phyloP scores from a whole-genome alignment of 2,329 filamentous ascomycete genomes.

The Pyricularia pennisetigena region DNA sequence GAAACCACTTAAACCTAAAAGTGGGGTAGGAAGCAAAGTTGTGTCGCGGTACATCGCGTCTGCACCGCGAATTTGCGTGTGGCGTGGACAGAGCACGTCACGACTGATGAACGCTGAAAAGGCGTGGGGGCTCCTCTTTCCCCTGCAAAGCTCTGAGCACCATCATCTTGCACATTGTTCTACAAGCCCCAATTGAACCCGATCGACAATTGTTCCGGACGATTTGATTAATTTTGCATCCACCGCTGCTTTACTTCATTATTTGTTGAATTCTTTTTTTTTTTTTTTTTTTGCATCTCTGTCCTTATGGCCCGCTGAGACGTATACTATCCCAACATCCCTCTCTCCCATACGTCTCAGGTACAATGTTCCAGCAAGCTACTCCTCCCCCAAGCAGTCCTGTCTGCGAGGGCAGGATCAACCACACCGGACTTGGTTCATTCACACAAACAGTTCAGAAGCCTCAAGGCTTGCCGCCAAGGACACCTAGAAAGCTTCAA shows the following conservation, averaged over 20 bases:
- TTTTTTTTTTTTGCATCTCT: not conserved
- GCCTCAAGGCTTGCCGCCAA: not conserved
- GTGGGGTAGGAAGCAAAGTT: not conserved
- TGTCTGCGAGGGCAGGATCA: not conserved
- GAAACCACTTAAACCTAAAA: not conserved
- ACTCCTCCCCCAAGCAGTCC: conserved; percentile 1
- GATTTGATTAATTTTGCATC: not conserved
- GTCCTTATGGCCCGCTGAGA: not conserved
- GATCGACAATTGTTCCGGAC: not conserved
- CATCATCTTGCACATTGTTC: not conserved
- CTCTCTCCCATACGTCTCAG: not conserved
- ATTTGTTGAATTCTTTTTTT: not conserved
- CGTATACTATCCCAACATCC: not conserved
- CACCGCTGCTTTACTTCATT: not conserved
- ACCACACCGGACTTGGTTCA: not conserved
- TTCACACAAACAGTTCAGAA: not conserved
- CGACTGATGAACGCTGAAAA: not conserved
- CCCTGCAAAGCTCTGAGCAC: not conserved
- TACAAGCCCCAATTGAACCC: not conserved
- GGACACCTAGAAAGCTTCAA: not conserved
- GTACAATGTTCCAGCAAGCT: not conserved
- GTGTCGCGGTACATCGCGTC: not conserved
- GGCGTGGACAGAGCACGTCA: not conserved
- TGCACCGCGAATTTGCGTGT: conserved; percentile 2
- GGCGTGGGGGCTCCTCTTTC: not conserved